Evolutionary conservation across 2,329 filamentous ascomycete species (phyloP).

Genomic region (Tolypocladium paradoxum): DNA sequence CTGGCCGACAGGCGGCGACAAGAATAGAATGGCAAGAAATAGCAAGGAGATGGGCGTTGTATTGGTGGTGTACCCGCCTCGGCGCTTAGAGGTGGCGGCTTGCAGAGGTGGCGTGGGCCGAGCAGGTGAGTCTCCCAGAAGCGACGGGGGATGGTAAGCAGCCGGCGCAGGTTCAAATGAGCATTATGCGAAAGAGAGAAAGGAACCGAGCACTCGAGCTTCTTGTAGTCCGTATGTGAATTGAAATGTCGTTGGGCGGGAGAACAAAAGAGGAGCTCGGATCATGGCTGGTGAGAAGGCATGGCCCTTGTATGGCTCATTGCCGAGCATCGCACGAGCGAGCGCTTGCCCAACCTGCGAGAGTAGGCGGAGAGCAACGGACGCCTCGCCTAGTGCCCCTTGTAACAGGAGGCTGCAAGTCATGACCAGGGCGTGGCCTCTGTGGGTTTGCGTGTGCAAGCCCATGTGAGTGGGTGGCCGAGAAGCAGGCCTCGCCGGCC

Average conservation of each 20-base stretch:
- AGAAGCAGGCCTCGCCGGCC: not conserved
- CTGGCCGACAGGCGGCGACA: not conserved
- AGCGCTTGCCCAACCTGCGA: not conserved
- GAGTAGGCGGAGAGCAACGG: not conserved
- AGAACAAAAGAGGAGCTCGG: not conserved
- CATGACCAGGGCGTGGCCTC: not conserved
- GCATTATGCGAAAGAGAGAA: not conserved
- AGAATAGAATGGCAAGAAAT: slow-evolving; percentile 7
- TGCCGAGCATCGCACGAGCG: not conserved
- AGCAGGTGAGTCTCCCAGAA: not conserved
- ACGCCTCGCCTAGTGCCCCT: not conserved
- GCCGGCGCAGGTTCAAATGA: not conserved
- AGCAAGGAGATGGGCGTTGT: slow-evolving; percentile 1
- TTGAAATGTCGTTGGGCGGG: not conserved
- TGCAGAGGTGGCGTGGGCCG: slow-evolving; percentile 8
- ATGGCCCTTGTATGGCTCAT: not conserved
- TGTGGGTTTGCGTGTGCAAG: not conserved
- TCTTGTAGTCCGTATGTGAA: not conserved
- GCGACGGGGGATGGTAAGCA: not conserved
- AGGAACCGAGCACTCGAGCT: not conserved
- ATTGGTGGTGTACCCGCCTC: slow-evolving; percentile 11
- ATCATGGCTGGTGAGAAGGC: not conserved
- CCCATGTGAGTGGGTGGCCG: not conserved
- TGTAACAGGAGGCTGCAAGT: slow-evolving; percentile 1
- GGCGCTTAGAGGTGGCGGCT: slow-evolving; percentile 12